Evolutionary conservation across 2,329 filamentous ascomycete genomes (phyloP), one percentile per base, ranked within the genome.

Genomic region (Pseudogymnoascus sp.): DNA sequence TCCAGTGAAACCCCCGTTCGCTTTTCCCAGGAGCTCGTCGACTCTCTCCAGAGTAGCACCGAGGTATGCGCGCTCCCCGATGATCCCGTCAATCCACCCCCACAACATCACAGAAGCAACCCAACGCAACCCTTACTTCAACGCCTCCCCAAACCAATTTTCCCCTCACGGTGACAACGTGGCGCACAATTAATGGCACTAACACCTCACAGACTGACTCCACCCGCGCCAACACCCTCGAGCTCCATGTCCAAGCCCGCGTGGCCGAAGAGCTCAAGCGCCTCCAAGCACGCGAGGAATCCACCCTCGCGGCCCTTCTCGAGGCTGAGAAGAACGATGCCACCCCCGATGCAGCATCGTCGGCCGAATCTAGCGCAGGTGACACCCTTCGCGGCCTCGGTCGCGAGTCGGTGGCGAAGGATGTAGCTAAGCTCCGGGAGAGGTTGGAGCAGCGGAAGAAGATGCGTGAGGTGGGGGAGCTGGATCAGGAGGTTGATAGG

Each of bases 181-280:
- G 39, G 11, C 15, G 20, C 22, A 36, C 33, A 28, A 18, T 37
- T 18, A 8, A n/a, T 22, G 37, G 62, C 38, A 15, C 25, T 41
- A 58, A 8, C 33, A 18, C 47, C 20, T 59, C 30, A 62, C 72
- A 97, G 93, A 93, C 89, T 76, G 92, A 97, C 78, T 85, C 87
- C 63, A 92, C 91, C 66, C 91, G 93, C 72, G 82, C 88, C 70
- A 90, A 90, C 76, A 80, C 87, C 71, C 78, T 91, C 74, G 93
- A 97, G 77, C 85, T 94, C 65, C 88, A 93, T 70, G 87, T 96
- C 74, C 92, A 97, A 78, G 79, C 84, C 72, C 92, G 93, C 75
- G 90, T 97, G 64, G 85, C 88, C 70, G 81, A 85, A 69, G 92
- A 97, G 77, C 90, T 97, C 67, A 85, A 88, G 75, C 87, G 86